Evolutionary conservation across 257 asterid species (phyloP), one percentile per base, ranked within the genome.

Genomic region (Handroanthus guayacan): DNA sequence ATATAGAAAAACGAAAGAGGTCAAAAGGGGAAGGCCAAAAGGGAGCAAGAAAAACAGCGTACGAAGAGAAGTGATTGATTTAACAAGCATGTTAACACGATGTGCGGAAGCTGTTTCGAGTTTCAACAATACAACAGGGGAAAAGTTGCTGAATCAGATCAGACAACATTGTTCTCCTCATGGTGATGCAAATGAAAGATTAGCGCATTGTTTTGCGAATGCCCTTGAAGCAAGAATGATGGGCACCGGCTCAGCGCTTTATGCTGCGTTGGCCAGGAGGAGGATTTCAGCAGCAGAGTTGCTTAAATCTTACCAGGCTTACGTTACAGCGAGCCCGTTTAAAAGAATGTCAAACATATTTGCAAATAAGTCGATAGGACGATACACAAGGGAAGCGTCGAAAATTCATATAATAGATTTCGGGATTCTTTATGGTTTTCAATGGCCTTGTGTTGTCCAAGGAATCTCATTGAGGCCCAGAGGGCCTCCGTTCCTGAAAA

Each of bases 391-490:
- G 6, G 79, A 80, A 5, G 89, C 89, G 2, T 1, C 66, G 0
- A 81, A 43, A 45, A 56, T 91, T 45, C 97, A 91, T 78, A 86
- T 91, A 5, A 83, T 91, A 14, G 97, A 91, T 75, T 89, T 91
- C 4, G 97, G 97, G 1, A 87, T 91, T 58, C 14, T 83, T 12
- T 83, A 89, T 43, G 97, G 97, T 6, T 91, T 89, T 16, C 97
- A 91, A n/a, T 91, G 97, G 97, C 97, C 97, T 2, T 89, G 95
- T 54, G 73, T 91, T 3, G 87, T 91, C 65, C 94, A 91, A 16
- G 88, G 88, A 9, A 34, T 87, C 16, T 89, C 97, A 0, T 37
- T 83, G 7, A 75, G 86, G 85, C 95, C 90, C 0, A 90, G 95
- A 0, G 95, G 97, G 1, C 82, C 97, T 3, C 97, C 97, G 0